phyloP scores from a whole-genome alignment of 1,139 yeast species.

The Lodderomyces jiufengensis region DNA sequence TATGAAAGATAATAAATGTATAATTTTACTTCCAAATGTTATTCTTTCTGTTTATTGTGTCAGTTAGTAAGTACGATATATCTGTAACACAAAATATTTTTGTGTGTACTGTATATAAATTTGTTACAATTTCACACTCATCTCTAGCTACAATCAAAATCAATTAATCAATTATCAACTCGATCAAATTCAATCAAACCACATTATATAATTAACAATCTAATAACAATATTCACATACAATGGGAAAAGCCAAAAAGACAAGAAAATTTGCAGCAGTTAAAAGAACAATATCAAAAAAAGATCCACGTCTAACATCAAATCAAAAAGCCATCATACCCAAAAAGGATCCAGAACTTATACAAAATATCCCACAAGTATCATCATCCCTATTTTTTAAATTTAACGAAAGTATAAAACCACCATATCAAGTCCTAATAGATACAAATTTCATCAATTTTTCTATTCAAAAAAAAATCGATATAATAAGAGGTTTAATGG shows the following conservation, averaged over 20 bases:
- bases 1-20: too few relatives aligned
- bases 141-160: too few relatives aligned
- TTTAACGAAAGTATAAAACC: slow-evolving; percentile 92
- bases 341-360: slow-evolving; percentile 75
- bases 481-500: slow-evolving; percentile 93
- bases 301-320: slow-evolving; percentile 55
- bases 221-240: background rate
- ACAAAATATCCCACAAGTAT: slow-evolving; percentile 86
- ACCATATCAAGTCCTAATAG: slow-evolving; percentile 91
- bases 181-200: too few relatives aligned
- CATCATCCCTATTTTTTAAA: slow-evolving; percentile 92
- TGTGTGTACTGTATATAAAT: too few relatives aligned
- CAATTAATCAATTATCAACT: too few relatives aligned
- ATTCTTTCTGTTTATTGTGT: too few relatives aligned
- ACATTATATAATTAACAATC: too few relatives aligned
- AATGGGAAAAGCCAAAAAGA: slow-evolving; percentile 95
- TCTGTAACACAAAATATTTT: too few relatives aligned
- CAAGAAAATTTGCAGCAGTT: slow-evolving; percentile 92
- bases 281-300: slow-evolving; percentile 75
- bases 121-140: too few relatives aligned
- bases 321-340: slow-evolving; percentile 17
- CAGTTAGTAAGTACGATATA: too few relatives aligned
- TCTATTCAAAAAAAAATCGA: slow-evolving; percentile 94
- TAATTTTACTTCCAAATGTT: too few relatives aligned
- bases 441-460: slow-evolving; percentile 94